Conservation (phyloP, 23 red algal species). For the Gracilaria domingensis region DNA sequence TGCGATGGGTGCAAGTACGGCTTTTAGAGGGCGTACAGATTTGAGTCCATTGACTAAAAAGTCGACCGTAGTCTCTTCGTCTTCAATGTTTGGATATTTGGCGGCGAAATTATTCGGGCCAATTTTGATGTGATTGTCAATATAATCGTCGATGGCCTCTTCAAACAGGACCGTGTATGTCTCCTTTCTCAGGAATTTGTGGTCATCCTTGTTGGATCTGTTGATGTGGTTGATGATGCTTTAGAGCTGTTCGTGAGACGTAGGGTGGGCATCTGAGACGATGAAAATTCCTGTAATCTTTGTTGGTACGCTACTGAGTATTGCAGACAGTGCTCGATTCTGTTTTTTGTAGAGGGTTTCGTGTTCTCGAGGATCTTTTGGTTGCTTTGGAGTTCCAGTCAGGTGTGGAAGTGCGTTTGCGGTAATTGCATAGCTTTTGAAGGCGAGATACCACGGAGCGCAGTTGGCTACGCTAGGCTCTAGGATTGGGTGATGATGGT, state of each 20-base stretch:
- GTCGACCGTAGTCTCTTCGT: not conserved
- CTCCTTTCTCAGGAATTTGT: not conserved
- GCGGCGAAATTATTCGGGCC: not conserved
- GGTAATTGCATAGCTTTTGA: too few species aligned
- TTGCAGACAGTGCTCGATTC: not conserved
- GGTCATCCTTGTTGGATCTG: not conserved
- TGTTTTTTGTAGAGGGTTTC: not conserved
- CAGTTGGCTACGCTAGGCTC: too few species aligned
- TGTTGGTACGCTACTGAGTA: not conserved
- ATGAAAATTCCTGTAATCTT: not conserved
- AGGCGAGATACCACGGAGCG: too few species aligned
- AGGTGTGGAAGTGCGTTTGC: too few species aligned
- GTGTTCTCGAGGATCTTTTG: too few species aligned
- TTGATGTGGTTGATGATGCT: not conserved
- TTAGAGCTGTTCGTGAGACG: not conserved
- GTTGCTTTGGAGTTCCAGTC: too few species aligned
- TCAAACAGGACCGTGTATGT: not conserved
- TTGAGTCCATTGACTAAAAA: not conserved
- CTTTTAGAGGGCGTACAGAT: not conserved
- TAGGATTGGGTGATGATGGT: too few species aligned
- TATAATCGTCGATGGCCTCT: not conserved
- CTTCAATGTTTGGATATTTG: not conserved
- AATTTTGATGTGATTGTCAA: not conserved
- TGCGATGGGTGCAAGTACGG: not conserved
- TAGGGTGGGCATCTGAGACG: not conserved